A percentile compares a stretch with the other conserved stretches of the same genome.
These are phyloP conservation scores for Marchantia paleacea DNA, from an alignment of 225 moss, liverwort and hornwort genomes.

Conservation along the genomic window DNA sequence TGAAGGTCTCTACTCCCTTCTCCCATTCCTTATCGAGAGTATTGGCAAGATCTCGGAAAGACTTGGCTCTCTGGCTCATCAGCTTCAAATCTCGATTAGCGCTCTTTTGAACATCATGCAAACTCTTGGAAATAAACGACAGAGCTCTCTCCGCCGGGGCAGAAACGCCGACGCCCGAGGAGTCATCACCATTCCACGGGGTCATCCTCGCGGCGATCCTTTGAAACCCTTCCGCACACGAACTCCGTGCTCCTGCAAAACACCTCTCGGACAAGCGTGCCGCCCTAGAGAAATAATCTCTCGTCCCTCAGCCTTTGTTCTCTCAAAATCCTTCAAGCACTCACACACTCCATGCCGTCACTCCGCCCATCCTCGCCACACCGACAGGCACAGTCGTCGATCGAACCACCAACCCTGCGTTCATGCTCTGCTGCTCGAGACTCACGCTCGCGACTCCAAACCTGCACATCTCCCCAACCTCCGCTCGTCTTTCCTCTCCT, in stretches of 20 bases:
- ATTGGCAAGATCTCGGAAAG: conserved; percentile 79
- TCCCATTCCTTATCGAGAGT: conserved; percentile 97
- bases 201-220: conserved; percentile 22
- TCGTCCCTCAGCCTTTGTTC: not conserved
- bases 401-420: too few species aligned
- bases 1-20: conserved; percentile 63
- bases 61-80: conserved; percentile 79
- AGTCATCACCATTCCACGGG: conserved; percentile 24
- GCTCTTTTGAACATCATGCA: conserved; percentile 87
- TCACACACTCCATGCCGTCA: not conserved
- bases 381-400: not conserved
- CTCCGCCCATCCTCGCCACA: not conserved
- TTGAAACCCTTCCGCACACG: not conserved
- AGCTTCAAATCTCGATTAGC: conserved; percentile 90
- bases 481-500: too few species aligned
- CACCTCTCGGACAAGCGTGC: not conserved
- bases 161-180: conserved; percentile 34
- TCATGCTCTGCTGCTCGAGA: too few species aligned
- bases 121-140: conserved; percentile 79
- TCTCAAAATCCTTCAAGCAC: not conserved
- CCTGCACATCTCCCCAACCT: too few species aligned
- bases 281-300: not conserved
- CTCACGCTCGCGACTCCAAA: too few species aligned
- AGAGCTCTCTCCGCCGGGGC: conserved; percentile 83
- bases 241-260: not conserved